Percentiles rank a stretch among this genome's conserved stretches.
Conservation (phyloP, 2,329 filamentous ascomycete species). For the Cercospora brassicicola region DNA sequence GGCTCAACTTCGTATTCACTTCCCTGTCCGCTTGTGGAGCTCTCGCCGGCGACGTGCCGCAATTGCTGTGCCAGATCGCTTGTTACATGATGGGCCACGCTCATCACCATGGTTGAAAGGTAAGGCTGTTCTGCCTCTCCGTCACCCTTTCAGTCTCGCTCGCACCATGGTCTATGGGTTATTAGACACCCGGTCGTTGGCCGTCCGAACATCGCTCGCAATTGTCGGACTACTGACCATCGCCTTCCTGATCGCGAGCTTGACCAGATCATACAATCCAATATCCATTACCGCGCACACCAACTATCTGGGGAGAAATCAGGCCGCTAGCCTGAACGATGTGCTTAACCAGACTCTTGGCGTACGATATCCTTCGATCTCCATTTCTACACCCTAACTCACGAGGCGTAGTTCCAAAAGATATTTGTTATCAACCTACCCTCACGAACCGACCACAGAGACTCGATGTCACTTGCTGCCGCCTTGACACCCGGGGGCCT, state of each 20-base stretch:
- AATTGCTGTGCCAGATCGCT: neutral
- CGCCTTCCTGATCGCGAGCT: neutral
- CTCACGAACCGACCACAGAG: conserved; percentile 53
- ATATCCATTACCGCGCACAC: neutral
- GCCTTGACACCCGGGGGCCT: conserved; percentile 50
- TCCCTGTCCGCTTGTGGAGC: neutral
- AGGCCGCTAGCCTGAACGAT: conserved; percentile 12
- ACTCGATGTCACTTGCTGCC: conserved; percentile 52
- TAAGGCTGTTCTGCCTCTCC: neutral
- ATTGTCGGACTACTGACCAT: neutral
- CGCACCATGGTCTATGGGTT: neutral
- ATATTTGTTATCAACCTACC: conserved; percentile 57
- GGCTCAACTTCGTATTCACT: neutral
- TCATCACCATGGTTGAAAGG: neutral
- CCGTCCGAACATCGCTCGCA: neutral
- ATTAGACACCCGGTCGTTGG: neutral
- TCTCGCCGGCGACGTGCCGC: neutral
- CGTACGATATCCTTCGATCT: conserved; percentile 7
- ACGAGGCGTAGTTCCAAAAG: conserved; percentile 47
- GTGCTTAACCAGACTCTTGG: conserved; percentile 22
- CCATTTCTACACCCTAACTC: neutral
- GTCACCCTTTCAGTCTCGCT: neutral
- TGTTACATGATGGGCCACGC: neutral
- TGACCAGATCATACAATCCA: neutral
- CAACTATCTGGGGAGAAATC: neutral